Conservation (phyloP, 306 rosid genomes). For the Ochetophila trinervis region DNA sequence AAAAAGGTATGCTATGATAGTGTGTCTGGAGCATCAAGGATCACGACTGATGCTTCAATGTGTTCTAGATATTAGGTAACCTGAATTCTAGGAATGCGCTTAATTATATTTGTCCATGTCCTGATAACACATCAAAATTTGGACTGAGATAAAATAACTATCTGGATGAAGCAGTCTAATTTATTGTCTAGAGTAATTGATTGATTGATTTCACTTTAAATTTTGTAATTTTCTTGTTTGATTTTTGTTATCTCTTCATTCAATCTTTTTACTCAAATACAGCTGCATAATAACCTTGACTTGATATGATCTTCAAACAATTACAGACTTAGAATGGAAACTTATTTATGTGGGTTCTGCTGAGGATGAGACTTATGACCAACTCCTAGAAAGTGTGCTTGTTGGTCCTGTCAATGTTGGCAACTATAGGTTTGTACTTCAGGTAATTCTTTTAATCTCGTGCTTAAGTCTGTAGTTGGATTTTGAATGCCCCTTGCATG, state of each 20-base stretch:
- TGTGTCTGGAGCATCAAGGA: not conserved
- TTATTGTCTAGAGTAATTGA: too few relatives aligned
- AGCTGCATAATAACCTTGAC: not conserved
- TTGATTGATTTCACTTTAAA: not conserved
- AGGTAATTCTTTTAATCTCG: constrained; percentile 39
- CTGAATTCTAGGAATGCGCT: not conserved
- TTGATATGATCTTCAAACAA: not conserved
- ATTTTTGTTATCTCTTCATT: not conserved
- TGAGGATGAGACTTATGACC: constrained; percentile 91
- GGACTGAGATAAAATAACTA: too few relatives aligned
- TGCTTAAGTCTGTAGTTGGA: not conserved
- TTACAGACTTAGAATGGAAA: constrained; percentile 88
- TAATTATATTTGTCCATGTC: not conserved
- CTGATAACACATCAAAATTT: too few relatives aligned
- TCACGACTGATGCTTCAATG: not conserved
- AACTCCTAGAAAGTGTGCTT: constrained; percentile 81
- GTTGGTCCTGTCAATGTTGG: constrained; percentile 96
- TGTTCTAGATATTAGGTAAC: not conserved
- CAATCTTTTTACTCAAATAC: not conserved
- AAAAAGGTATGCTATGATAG: not conserved
- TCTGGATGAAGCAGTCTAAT: not conserved
- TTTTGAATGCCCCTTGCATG: constrained; percentile 1
- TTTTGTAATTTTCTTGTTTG: not conserved
- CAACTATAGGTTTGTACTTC: constrained; percentile 80
- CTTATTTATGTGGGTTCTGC: constrained; percentile 92